These are phyloP conservation scores for Penicillium aurantiogriseum DNA, from an alignment of 2,329 filamentous ascomycete species.

Conservation along the genomic window DNA sequence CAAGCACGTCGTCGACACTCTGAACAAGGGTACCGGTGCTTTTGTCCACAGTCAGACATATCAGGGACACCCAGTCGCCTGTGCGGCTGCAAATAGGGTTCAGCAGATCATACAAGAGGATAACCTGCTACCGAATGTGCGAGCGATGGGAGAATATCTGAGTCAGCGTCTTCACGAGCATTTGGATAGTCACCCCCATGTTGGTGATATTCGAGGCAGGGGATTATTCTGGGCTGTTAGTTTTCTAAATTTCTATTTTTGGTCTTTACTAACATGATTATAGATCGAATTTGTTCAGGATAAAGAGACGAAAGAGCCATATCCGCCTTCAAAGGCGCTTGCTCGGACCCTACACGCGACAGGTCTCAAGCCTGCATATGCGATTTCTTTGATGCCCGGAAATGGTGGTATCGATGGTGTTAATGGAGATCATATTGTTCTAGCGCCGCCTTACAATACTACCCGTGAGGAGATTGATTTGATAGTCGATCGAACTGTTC, in stretches of 20 bases:
- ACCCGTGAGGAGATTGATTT: conserved; percentile 48
- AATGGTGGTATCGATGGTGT: conserved; percentile 51
- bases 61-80: conserved; percentile 54
- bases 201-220: conserved; percentile 55
- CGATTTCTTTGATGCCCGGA: conserved; percentile 54
- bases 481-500: conserved; percentile 48
- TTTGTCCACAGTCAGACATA: conserved; percentile 60
- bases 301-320: conserved; percentile 52
- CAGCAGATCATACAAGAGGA: conserved; percentile 54
- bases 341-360: conserved; percentile 48
- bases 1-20: conserved; percentile 47
- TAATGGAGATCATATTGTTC: conserved; percentile 54
- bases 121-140: conserved; percentile 47
- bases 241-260: conserved; percentile 9
- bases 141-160: conserved; percentile 31
- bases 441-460: conserved; percentile 55
- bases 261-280: neutral
- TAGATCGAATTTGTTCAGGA: conserved; percentile 57
- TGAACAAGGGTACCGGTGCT: conserved; percentile 43
- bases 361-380: conserved; percentile 41
- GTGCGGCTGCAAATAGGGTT: conserved; percentile 52
- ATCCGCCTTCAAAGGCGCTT: conserved; percentile 43
- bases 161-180: conserved; percentile 42
- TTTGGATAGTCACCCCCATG: conserved; percentile 45
- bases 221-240: conserved; percentile 57